Percentiles rank a stretch among this genome's conserved stretches.
These are phyloP conservation scores for Allium cepa DNA, from an alignment of 106 monocot species.

Conservation along the genomic window DNA sequence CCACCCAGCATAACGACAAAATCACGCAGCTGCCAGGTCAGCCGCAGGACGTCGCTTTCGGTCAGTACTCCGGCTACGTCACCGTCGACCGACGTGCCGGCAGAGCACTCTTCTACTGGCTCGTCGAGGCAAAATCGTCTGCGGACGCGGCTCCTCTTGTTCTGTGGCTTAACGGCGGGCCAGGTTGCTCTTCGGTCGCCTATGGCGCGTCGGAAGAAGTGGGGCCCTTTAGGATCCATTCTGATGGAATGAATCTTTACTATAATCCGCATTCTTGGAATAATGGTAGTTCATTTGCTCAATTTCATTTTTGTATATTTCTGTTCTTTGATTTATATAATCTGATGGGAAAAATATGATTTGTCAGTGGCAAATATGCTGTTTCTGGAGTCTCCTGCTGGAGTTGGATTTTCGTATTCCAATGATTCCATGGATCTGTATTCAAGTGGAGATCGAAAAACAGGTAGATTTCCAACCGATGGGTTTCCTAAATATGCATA, in stretches of 20 bases:
- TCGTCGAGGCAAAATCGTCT: slow-evolving; percentile 45
- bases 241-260: slow-evolving; percentile 69
- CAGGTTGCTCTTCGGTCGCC: slow-evolving; percentile 88
- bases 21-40: slow-evolving; percentile 76
- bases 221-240: slow-evolving; percentile 74
- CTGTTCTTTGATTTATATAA: neutral
- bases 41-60: slow-evolving; percentile 41
- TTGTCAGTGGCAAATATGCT: slow-evolving; percentile 77
- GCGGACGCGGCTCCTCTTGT: slow-evolving; percentile 51
- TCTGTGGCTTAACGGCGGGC: slow-evolving; percentile 97
- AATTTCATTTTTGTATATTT: neutral
- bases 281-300: slow-evolving; percentile 30
- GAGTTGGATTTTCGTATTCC: slow-evolving; percentile 95
- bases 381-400: slow-evolving; percentile 93
- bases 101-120: slow-evolving; percentile 95
- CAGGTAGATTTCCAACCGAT: slow-evolving; percentile 26
- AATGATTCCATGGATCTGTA: slow-evolving; percentile 70
- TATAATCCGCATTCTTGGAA: slow-evolving; percentile 85
- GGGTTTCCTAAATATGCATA: too few species aligned
- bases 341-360: neutral
- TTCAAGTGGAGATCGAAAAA: slow-evolving; percentile 53
- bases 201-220: slow-evolving; percentile 99
- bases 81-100: slow-evolving; percentile 58
- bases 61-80: slow-evolving; percentile 92
- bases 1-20: slow-evolving; percentile 45